Conservation (phyloP, 495 filamentous ascomycete species). For the Aspergillus olivimuriae region DNA sequence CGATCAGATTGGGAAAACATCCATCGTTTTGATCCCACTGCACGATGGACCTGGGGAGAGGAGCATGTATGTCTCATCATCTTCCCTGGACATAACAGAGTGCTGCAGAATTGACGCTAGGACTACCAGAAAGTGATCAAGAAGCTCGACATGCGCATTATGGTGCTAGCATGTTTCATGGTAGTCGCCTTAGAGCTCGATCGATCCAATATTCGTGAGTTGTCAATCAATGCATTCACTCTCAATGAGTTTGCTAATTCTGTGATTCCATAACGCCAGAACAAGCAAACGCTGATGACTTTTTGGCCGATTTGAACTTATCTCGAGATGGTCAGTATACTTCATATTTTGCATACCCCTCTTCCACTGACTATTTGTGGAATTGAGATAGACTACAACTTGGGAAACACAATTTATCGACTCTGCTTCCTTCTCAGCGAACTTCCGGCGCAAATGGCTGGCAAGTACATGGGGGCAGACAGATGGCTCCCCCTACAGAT, state of each 20-base stretch:
- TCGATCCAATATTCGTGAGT: slow-evolving; percentile 7
- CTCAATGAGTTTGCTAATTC: background rate
- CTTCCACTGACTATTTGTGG: background rate
- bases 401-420: slow-evolving; percentile 22
- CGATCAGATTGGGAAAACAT: slow-evolving; percentile 46
- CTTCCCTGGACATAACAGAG: background rate
- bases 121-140: slow-evolving; percentile 15
- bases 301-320: slow-evolving; percentile 47
- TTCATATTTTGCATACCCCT: background rate
- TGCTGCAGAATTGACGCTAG: too few species aligned
- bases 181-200: slow-evolving; percentile 15
- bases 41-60: slow-evolving; percentile 47
- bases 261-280: background rate
- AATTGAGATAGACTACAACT: slow-evolving; percentile 20
- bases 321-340: slow-evolving; percentile 37
- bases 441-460: slow-evolving; percentile 61
- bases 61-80: slow-evolving; percentile 20
- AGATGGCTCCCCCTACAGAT: slow-evolving; percentile 73
- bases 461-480: slow-evolving; percentile 64
- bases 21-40: slow-evolving; percentile 44
- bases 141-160: slow-evolving; percentile 46
- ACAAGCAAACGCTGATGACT: slow-evolving; percentile 47
- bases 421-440: slow-evolving; percentile 31
- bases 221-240: too few species aligned
- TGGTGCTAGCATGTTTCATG: slow-evolving; percentile 46